Conservation (phyloP, 2,329 filamentous ascomycete species). For the Samsoniella hepiali region DNA sequence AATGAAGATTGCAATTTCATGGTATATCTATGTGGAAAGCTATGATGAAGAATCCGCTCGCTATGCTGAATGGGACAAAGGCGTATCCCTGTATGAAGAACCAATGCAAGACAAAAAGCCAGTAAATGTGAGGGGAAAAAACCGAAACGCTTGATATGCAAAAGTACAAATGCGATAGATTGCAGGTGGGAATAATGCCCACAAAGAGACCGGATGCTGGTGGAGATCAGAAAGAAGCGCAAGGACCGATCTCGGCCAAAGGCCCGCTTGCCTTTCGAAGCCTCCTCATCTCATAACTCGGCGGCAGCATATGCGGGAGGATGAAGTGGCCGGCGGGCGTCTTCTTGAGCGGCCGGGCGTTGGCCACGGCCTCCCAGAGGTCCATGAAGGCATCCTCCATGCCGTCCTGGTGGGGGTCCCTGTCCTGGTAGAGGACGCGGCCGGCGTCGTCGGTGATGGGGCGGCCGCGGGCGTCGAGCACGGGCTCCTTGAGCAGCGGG, state of each 20-base stretch:
- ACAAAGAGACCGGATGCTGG: not conserved
- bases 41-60: not conserved
- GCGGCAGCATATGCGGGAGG: conserved; percentile 21
- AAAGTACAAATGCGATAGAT: not conserved
- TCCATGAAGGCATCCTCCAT: conserved; percentile 27
- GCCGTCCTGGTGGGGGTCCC: conserved; percentile 19
- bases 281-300: conserved; percentile 1
- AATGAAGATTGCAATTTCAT: not conserved
- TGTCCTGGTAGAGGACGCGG: conserved; percentile 15
- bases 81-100: not conserved
- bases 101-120: not conserved
- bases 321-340: conserved; percentile 22
- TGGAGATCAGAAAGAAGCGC: not conserved
- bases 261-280: not conserved
- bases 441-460: conserved; percentile 13
- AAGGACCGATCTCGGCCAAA: not conserved
- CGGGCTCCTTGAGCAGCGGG: conserved; percentile 22
- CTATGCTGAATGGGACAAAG: conserved; percentile 7
- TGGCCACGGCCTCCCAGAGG: conserved; percentile 26
- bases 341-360: conserved; percentile 24
- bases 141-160: not conserved
- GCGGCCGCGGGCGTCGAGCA: conserved; percentile 17
- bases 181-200: not conserved
- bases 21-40: not conserved
- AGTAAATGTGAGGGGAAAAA: not conserved